Percentiles rank a stretch among this genome's conserved stretches.
Evolutionary conservation across 441 rosid species (phyloP).

Genomic region (Iberis amara): DNA sequence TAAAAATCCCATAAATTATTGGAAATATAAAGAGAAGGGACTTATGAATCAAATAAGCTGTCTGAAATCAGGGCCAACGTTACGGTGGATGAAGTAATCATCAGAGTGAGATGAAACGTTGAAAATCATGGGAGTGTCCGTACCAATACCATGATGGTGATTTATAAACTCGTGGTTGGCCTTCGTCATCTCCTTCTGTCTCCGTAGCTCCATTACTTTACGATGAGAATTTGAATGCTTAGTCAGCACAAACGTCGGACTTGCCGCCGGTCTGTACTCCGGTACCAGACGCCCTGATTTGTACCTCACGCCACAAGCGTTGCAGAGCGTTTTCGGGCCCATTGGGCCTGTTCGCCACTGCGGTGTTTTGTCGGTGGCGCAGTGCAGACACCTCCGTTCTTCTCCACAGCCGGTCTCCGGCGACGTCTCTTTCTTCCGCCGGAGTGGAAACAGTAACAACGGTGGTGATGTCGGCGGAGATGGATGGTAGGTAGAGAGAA

Average conservation of each 20-base stretch:
- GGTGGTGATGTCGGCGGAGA: no score
- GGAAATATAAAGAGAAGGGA: conserved; percentile 7
- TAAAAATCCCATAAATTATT: conserved; percentile 11
- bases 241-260: conserved; percentile 75
- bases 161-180: conserved; percentile 49
- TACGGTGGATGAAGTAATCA: conserved; percentile 64
- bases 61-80: conserved; percentile 49
- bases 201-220: conserved; percentile 82
- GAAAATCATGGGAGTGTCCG: conserved; percentile 43
- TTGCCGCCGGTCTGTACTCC: conserved; percentile 82
- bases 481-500: conserved; percentile 49
- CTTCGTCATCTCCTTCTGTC: conserved; percentile 57
- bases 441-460: no score
- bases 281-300: conserved; percentile 85
- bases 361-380: conserved; percentile 88
- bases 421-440: conserved; percentile 34
- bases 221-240: conserved; percentile 90
- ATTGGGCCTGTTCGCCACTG: conserved; percentile 95
- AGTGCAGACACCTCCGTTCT: conserved; percentile 67
- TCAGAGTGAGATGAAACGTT: conserved; percentile 54
- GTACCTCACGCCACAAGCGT: conserved; percentile 87
- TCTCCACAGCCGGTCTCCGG: conserved; percentile 31
- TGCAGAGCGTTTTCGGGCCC: conserved; percentile 88
- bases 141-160: conserved; percentile 27
- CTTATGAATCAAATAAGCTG: conserved; percentile 46